Conservation (phyloP, 345 rosid species). For the Citrus cavaleriei region DNA sequence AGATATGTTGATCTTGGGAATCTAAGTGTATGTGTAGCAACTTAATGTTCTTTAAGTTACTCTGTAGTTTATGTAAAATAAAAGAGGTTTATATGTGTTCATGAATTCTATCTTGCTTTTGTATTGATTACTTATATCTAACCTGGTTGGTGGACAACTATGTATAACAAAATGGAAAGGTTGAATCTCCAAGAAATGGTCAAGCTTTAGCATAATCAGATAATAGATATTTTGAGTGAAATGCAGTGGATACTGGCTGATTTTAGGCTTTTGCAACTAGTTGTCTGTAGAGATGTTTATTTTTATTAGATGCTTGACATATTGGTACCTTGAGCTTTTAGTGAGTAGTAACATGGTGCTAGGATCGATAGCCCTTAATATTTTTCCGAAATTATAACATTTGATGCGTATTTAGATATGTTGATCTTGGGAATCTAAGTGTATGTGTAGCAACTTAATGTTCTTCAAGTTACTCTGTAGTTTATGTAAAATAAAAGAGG, state of each 20-base stretch:
- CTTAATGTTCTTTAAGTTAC: not conserved
- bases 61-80: not conserved
- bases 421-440: not conserved
- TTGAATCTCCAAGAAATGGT: not conserved
- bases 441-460: not conserved
- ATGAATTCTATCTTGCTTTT: not conserved
- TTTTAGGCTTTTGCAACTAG: slow-evolving; percentile 1
- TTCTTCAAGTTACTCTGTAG: not conserved
- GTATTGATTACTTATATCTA: not conserved
- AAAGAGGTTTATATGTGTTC: not conserved
- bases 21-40: too few relatives aligned
- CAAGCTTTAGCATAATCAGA: not conserved
- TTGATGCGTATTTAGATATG: not conserved
- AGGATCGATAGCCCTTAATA: too few relatives aligned
- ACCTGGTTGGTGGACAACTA: not conserved
- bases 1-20: not conserved
- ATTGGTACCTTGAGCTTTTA: not conserved
- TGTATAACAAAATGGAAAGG: not conserved
- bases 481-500: not conserved
- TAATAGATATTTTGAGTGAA: not conserved
- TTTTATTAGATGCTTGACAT: not conserved
- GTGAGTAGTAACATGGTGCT: not conserved
- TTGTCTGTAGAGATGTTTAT: not conserved
- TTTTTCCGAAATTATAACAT: not conserved
- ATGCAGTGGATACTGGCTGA: not conserved